Base-by-base conservation (phyloP, 2,329 filamentous ascomycete species). In the Talaromyces albobiverticillius region DNA sequence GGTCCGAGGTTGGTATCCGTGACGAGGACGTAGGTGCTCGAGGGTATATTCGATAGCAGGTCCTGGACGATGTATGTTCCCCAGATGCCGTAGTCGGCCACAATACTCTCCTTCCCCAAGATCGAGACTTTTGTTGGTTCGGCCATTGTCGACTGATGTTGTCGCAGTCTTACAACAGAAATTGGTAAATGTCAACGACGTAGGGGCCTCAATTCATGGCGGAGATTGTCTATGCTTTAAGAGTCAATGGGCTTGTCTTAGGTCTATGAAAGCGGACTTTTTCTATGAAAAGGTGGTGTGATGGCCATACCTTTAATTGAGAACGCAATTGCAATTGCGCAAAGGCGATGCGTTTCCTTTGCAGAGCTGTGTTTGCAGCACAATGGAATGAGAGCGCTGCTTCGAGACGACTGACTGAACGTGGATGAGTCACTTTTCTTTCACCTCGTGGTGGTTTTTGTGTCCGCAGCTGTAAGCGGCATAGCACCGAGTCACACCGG, bases 11-110 rank as follows among this genome's bases (percentile, higher is more conserved):
- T 97, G 43, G 92, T 95, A 75, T 99, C 94, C 71, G 94, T 97
- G 66, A 99, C 89, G 58, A 99, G 86, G 55, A 97, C 88, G 71
- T 97, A 99, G 57, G 93, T 97, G 16, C 91, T 95, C 18, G 92
- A 94, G 48, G 82, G 74, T 57, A 94, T 79, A 68, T 87, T 89
- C 53, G 81, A 75, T 59, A 97, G 79, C 54, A 99, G 81, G 73
- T 99, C 93, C 62, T 85, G 76, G 51, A 86, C 85, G 59, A 97
- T 86, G 69, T 89, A 94, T 67, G 82, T 82, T 59, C 87, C 83
- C 90, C 92, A 96, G 53, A 99, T 83, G 60, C 88, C 90, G 70
- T 95, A 90, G 69, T 96, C 90, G 66, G 96, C 87, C 60, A 96
- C 80, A 63, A 99, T 97, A 66, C 87, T 88, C 63, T 96, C 90